A percentile compares a stretch with the other conserved stretches of the same genome.
phyloP scores from a whole-genome alignment of 176 grass and related monocot species.

The Miscanthus lutarioriparius region DNA sequence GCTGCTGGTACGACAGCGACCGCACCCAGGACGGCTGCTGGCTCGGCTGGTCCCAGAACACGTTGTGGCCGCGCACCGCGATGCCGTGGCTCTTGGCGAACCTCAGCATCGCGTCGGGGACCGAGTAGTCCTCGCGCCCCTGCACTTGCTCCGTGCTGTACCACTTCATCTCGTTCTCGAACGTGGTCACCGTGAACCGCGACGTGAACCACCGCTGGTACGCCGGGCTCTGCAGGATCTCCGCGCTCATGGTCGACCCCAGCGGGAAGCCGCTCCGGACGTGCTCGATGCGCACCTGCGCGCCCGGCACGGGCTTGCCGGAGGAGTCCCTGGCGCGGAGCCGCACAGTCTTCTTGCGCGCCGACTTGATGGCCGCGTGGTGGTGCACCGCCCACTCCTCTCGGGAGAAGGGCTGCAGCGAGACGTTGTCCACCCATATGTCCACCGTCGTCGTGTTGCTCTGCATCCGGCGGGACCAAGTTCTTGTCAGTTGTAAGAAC shows the following conservation, averaged over 20 bases:
- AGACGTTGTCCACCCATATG: slow-evolving; percentile 82
- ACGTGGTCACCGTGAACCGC: slow-evolving; percentile 85
- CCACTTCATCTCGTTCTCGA: slow-evolving; percentile 99
- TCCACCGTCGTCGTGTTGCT: slow-evolving; percentile 56
- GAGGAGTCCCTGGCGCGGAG: slow-evolving; percentile 39
- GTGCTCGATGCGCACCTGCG: slow-evolving; percentile 53
- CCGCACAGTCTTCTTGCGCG: slow-evolving; percentile 52
- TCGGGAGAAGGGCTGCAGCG: slow-evolving; percentile 71
- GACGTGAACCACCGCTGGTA: slow-evolving; percentile 84
- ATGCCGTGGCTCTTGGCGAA: slow-evolving; percentile 54
- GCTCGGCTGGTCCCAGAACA: slow-evolving; percentile 74
- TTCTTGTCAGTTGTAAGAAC: not conserved
- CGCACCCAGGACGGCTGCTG: slow-evolving; percentile 45
- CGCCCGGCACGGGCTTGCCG: slow-evolving; percentile 50
- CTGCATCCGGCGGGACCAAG: slow-evolving; percentile 42
- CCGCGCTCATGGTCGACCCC: slow-evolving; percentile 59
- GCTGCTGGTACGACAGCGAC: slow-evolving; percentile 21
- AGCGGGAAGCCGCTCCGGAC: slow-evolving; percentile 62
- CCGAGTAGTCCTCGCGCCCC: slow-evolving; percentile 61
- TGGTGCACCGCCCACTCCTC: slow-evolving; percentile 80
- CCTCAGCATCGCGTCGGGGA: slow-evolving; percentile 68
- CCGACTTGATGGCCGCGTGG: slow-evolving; percentile 37
- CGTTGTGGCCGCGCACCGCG: slow-evolving; percentile 72
- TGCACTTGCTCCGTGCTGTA: slow-evolving; percentile 52
- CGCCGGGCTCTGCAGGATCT: slow-evolving; percentile 56